These are phyloP conservation scores for Fusarium coicis DNA, from an alignment of 2,329 filamentous ascomycete genomes.

Conservation along the genomic window DNA sequence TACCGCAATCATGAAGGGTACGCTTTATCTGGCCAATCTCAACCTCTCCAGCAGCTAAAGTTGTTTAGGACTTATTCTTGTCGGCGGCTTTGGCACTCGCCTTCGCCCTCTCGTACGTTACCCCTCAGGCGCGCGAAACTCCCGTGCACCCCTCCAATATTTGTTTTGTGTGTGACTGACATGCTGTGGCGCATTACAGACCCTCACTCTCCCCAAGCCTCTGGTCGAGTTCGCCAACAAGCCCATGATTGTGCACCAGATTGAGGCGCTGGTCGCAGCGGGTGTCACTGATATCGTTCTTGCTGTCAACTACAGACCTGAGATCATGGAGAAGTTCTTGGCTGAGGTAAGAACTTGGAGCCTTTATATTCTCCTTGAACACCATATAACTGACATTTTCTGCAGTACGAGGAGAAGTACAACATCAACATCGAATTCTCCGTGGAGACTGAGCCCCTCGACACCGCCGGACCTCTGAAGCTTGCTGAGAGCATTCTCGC, in stretches of 20 bases:
- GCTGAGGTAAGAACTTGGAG: slow-evolving; percentile 73
- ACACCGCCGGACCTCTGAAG: slow-evolving; percentile 95
- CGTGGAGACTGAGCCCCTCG: slow-evolving; percentile 93
- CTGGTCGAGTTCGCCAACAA: slow-evolving; percentile 99
- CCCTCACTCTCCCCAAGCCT: slow-evolving; percentile 95
- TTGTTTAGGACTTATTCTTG: slow-evolving; percentile 90
- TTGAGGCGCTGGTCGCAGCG: slow-evolving; percentile 91
- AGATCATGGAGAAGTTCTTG: slow-evolving; percentile 95
- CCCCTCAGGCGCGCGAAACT: slow-evolving; percentile 21
- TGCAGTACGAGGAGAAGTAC: slow-evolving; percentile 87
- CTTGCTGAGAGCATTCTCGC: slow-evolving; percentile 90
- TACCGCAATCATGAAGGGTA: slow-evolving; percentile 53
- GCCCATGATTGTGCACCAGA: slow-evolving; percentile 99
- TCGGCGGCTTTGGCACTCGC: slow-evolving; percentile 98
- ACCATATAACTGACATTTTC: slow-evolving; percentile 12
- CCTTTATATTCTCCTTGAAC: neutral
- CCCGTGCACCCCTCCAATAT: slow-evolving; percentile 15
- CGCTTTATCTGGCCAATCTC: neutral
- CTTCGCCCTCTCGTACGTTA: slow-evolving; percentile 90
- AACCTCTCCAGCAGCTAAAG: slow-evolving; percentile 31
- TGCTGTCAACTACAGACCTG: slow-evolving; percentile 97
- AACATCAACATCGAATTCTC: slow-evolving; percentile 97
- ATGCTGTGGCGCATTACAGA: slow-evolving; percentile 63
- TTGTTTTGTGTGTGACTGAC: slow-evolving; percentile 33
- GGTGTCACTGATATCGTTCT: slow-evolving; percentile 98